Base-by-base conservation (phyloP, 805 yeast species). In the Blastobotrys peoriensis region DNA sequence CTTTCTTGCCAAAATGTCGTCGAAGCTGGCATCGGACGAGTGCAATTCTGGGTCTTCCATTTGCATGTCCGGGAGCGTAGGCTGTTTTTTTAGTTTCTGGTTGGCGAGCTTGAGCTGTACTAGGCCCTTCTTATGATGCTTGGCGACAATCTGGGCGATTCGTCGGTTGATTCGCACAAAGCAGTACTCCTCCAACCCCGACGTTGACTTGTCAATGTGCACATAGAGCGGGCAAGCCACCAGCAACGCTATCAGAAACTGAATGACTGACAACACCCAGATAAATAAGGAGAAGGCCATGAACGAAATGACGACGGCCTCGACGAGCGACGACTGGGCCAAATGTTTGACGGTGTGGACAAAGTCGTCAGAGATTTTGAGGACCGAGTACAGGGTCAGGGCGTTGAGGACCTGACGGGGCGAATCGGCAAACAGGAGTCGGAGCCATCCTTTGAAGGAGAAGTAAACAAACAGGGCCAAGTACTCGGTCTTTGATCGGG, bases 361-460 rank as follows among this genome's bases (percentile, higher is more conserved):
- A 42, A 70, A 61, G 21, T 55, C 52, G 13, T 56, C 60, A 4
- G 56, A 46, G 15, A 65, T 54, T 10, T 71, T 57, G 16, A 74
- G 57, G 3, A 74, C 76, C 2, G 79, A 72, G 64, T 71, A 75
- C 17, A 83, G 64, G 0, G 96, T 86, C 53, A 84, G 67, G 21
- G 88, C 83, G 58, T 87, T 87, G 50, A 87, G 75, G 1, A 85
- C 81, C 63, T 87, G 96, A 63, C 96, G 77, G 19, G 96, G 96
- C 15, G 88, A 73, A 53, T 87, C 95, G 0, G 95, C 88, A 37
- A 85, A 66, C 6, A 86, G 55, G 52, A 86, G 72, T 37, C 76
- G 66, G 10, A 83, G 55, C 52, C 78, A 82, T 43, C 76, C 75
- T 54, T 83, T 81, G 43, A 83, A 66, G 40, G 84, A 79, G 50